Evolutionary conservation across 176 grass and related monocot genomes (phyloP).

Genomic region (Microstegium vimineum): DNA sequence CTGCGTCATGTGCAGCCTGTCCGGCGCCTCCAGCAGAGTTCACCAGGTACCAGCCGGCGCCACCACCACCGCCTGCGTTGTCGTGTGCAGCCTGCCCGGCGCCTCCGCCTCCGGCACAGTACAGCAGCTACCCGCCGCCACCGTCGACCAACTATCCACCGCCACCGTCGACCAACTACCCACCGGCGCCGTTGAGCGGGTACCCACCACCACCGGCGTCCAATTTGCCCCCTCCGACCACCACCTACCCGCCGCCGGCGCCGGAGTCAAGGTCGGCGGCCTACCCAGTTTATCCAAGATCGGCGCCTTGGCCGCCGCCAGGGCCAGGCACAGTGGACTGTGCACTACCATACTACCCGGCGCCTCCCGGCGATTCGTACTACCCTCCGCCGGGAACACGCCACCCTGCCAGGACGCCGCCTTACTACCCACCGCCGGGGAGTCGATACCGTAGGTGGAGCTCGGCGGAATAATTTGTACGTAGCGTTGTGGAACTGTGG

Average conservation of each 20-base stretch:
- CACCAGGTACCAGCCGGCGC: slow-evolving; percentile 4
- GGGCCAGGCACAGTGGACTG: slow-evolving; percentile 8
- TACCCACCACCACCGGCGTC: too few species aligned
- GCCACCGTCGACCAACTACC: slow-evolving; percentile 3
- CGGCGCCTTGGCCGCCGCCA: too few species aligned
- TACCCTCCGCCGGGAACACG: slow-evolving; percentile 35
- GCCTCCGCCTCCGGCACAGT: too few species aligned
- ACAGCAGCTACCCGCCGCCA: not conserved
- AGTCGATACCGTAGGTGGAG: slow-evolving; percentile 4
- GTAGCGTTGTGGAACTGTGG: too few species aligned
- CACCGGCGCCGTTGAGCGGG: too few species aligned
- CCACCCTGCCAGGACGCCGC: not conserved
- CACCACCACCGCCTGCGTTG: not conserved
- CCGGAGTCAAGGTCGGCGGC: too few species aligned
- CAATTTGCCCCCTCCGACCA: too few species aligned
- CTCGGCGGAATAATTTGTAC: not conserved
- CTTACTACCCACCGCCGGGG: slow-evolving; percentile 44
- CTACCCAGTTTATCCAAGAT: too few species aligned
- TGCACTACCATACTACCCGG: not conserved
- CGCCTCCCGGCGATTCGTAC: not conserved
- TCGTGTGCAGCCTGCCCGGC: too few species aligned
- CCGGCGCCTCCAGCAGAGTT: not conserved
- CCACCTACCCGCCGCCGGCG: too few species aligned
- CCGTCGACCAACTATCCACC: too few species aligned
- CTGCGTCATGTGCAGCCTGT: not conserved